Percentiles rank a stretch among this genome's conserved stretches.
Conservation (phyloP, 2,329 filamentous ascomycete genomes). For the Hymenoscyphus linearis region DNA sequence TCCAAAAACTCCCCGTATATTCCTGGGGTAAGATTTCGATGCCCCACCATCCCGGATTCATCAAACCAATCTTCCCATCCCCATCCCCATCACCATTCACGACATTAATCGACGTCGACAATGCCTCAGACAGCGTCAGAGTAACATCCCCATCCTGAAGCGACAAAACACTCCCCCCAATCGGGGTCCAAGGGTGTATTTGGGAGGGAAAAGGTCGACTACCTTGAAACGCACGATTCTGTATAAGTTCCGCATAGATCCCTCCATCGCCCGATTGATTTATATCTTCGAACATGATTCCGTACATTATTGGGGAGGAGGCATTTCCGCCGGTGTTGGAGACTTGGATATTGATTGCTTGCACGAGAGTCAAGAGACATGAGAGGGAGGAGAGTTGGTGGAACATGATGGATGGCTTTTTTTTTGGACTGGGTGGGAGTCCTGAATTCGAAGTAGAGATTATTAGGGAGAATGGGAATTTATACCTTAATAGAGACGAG, state of each 20-base stretch:
- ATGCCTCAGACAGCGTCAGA: slow-evolving; percentile 25
- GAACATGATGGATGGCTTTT: slow-evolving; percentile 7
- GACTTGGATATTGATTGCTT: slow-evolving; percentile 26
- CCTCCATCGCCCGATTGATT: slow-evolving; percentile 30
- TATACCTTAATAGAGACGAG: neutral
- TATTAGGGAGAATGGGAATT: neutral
- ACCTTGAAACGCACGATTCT: slow-evolving; percentile 64
- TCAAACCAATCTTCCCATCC: slow-evolving; percentile 42
- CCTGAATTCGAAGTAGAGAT: no score
- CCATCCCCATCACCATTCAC: no score
- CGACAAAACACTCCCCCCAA: slow-evolving; percentile 20
- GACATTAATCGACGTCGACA: slow-evolving; percentile 26
- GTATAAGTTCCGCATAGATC: slow-evolving; percentile 62
- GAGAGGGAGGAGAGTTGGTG: neutral
- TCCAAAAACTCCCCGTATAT: slow-evolving; percentile 29
- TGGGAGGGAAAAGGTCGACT: slow-evolving; percentile 41
- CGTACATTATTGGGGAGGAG: slow-evolving; percentile 26
- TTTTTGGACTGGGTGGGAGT: no score
- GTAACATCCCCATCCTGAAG: slow-evolving; percentile 31
- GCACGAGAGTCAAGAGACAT: slow-evolving; percentile 16
- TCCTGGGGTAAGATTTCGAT: slow-evolving; percentile 34
- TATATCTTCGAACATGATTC: slow-evolving; percentile 32
- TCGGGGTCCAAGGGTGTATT: slow-evolving; percentile 34
- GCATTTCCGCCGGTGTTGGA: slow-evolving; percentile 26
- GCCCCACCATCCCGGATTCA: slow-evolving; percentile 53